Percentiles rank a stretch among this genome's conserved stretches.
phyloP scores from a whole-genome alignment of 1,284 basidiomycete species.

The Malassezia brasiliensis region DNA sequence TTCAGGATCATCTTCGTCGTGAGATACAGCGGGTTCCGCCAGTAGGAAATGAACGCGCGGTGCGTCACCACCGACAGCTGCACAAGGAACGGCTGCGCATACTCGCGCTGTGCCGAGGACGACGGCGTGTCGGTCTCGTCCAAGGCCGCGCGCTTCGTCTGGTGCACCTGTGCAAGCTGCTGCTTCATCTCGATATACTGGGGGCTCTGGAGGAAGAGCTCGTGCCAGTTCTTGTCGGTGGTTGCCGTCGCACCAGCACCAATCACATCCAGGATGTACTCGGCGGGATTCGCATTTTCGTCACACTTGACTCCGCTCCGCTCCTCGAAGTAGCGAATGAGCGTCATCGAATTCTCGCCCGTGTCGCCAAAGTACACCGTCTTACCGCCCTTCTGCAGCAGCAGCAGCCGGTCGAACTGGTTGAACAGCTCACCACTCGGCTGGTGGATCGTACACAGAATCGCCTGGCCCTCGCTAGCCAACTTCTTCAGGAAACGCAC shows the following conservation, averaged over 20 bases:
- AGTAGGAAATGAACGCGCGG: constrained; percentile 40
- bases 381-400: constrained; percentile 35
- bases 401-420: constrained; percentile 32
- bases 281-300: constrained; percentile 33
- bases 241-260: constrained; percentile 36
- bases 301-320: constrained; percentile 54
- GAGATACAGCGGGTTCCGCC: constrained; percentile 40
- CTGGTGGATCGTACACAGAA: constrained; percentile 50
- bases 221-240: constrained; percentile 37
- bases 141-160: constrained; percentile 4
- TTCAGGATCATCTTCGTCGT: constrained; percentile 51
- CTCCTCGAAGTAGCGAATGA: constrained; percentile 63
- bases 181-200: constrained; percentile 18
- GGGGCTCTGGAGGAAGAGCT: constrained; percentile 29
- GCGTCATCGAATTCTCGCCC: constrained; percentile 55
- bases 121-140: constrained; percentile 6
- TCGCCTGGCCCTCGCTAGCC: constrained; percentile 43
- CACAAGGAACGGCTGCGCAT: constrained; percentile 28
- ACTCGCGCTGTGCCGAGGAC: constrained; percentile 25
- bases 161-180: constrained; percentile 19
- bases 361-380: constrained; percentile 59
- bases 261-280: constrained; percentile 43
- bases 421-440: constrained; percentile 41
- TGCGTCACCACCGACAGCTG: constrained; percentile 40
- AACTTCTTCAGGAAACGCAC: constrained; percentile 46